Conservation (phyloP, 1,284 basidiomycete species). For the Leccinum pallidistipes region DNA sequence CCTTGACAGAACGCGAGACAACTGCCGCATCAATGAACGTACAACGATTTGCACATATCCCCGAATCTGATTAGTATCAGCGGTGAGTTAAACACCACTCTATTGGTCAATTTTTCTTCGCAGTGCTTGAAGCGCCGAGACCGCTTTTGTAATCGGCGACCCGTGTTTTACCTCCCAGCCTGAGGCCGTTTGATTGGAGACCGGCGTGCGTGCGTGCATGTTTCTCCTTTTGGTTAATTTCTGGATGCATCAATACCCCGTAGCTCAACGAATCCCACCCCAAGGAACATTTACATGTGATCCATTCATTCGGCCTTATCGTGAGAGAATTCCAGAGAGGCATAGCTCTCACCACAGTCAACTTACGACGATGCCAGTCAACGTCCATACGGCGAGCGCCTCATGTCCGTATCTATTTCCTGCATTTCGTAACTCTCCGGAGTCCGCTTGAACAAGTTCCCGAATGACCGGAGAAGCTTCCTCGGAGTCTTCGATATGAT, state of each 20-base stretch:
- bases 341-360: constrained; percentile 6
- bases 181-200: neutral
- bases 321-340: neutral
- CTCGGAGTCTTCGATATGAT: neutral
- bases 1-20: neutral
- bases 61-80: neutral
- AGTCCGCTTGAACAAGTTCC: neutral
- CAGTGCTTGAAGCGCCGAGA: neutral
- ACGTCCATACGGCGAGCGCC: neutral
- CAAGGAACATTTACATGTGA: constrained; percentile 10
- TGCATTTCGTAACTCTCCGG: neutral
- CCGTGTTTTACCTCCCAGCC: neutral
- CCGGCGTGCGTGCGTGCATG: constrained; percentile 2
- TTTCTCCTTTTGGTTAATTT: neutral
- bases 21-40: neutral
- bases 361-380: constrained; percentile 3
- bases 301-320: neutral
- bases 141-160: constrained; percentile 8
- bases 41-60: neutral
- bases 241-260: neutral
- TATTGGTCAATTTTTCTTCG: neutral
- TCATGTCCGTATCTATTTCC: neutral
- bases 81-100: neutral
- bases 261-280: neutral
- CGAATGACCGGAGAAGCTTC: neutral